Base-by-base conservation (phyloP, 768 basidiomycete genomes). In the Lentinula detonsa region DNA sequence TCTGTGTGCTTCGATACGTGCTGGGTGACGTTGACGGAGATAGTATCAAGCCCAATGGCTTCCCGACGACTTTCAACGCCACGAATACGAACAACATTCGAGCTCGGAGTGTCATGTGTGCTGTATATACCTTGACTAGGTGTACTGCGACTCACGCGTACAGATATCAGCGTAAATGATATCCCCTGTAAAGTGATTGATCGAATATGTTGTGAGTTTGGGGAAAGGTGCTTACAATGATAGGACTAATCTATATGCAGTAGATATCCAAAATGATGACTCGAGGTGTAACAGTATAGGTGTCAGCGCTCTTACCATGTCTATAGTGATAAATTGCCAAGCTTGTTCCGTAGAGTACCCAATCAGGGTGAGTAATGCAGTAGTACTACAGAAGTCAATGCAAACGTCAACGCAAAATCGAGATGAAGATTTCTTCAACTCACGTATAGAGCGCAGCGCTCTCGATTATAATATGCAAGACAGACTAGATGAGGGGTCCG, bases 91-190 rank as follows among this genome's bases (percentile, higher is more conserved):
- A 53, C 51, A n/a, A 39, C 51, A 34, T 53, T 53, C 7, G 51
- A 34, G 33, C 51, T 53, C 5, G 51, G 31, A 6, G 51, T 21
- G 31, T 53, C 51, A 21, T 53, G 51, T 13, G 51, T 34, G 31
- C 51, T 53, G 51, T 34, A 53, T 16, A 6, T 28, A 39, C 13
- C 18, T 39, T 53, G 51, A 28, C 51, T 39, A 42, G 37, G 21
- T 15, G 34, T 57, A 16, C 40, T 18, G 4, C 55, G 55, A 43
- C 23, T 57, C 13, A 42, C 55, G 39, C 55, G 55, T 16, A 57
- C 55, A 23, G 55, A 57, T 13, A 57, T 57, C 28, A 57, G 40
- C 34, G 55, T 57, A 33, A 57, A 57, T 15, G 55, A 57, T 40
- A 57, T 57, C 15, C 55, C 55, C 55, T 57, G 23, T 11, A 28